Evolutionary conservation across 306 rosid species (phyloP), one percentile per base, ranked within the genome.

Genomic region (Sophora flavescens): DNA sequence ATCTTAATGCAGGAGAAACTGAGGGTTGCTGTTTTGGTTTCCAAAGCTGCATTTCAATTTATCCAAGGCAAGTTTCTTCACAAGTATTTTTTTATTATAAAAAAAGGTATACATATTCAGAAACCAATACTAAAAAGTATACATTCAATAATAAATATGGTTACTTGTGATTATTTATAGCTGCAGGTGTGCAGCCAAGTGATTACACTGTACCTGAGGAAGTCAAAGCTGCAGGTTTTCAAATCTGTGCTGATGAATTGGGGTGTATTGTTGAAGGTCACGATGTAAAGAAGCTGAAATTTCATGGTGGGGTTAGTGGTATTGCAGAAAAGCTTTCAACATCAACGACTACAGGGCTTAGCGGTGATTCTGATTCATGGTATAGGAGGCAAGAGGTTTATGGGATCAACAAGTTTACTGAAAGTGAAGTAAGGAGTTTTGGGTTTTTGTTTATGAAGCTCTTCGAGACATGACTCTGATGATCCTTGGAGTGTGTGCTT

Each of bases 401-500:
- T 59, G 98, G 98, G 52, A 60, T 92, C 69, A 94, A 94, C 50
- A 88, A 89, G 75, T 94, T 94, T 63, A 80, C 93, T 0, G 98
- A 94, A 83, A 88, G 89, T 6, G 89, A 87, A 72, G 68, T 69
- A 9, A 54, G 93, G 69, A 90, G 97, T 58, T 94, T 85, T 92
- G 83, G 85, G 41, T 94, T 45, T 94, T 87, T 67, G 97, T 92
- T 64, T 92, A 78, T 84, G 98, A 94, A 85, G 96, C 98, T 35
- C 89, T 94, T 76, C 97, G 92, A 18, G 98, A 92, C 85, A 89
- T 89, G 97, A 92, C 97, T 42, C 97, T 94, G 36, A 92, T 92
- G 96, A 92, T 94, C 78, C 96, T 92, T 0, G 98, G 95, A 44
- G 88, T 72, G 59, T 94, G 97, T 47, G 97, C 98, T 41, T 41